Evolutionary conservation across 2,329 filamentous ascomycete genomes (phyloP).

Genomic region (Daldinia eschscholtzii): DNA sequence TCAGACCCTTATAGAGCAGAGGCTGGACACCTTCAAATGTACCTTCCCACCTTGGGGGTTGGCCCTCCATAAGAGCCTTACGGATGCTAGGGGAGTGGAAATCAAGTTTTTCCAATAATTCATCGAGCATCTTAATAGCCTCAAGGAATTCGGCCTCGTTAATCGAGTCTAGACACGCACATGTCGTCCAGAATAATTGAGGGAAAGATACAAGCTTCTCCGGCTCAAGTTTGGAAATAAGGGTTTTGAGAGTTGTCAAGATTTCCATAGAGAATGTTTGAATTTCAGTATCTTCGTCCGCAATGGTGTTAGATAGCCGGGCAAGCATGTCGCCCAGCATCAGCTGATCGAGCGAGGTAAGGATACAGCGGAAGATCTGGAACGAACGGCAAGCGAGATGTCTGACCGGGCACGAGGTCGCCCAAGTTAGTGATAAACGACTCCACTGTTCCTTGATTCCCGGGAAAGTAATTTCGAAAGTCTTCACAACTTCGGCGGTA

Average conservation of each 20-base stretch:
- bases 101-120: slow-evolving; percentile 86
- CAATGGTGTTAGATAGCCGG: slow-evolving; percentile 94
- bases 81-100: slow-evolving; percentile 78
- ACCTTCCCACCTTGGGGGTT: slow-evolving; percentile 90
- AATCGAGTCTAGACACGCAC: slow-evolving; percentile 95
- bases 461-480: slow-evolving; percentile 87
- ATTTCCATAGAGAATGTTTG: slow-evolving; percentile 99
- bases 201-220: slow-evolving; percentile 89
- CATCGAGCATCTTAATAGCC: slow-evolving; percentile 90
- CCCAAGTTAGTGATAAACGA: slow-evolving; percentile 91
- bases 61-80: slow-evolving; percentile 78
- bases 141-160: slow-evolving; percentile 96
- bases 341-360: slow-evolving; percentile 87
- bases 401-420: slow-evolving; percentile 93
- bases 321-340: slow-evolving; percentile 99
- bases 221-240: slow-evolving; percentile 86
- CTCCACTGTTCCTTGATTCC: slow-evolving; percentile 93
- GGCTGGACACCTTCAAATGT: slow-evolving; percentile 87
- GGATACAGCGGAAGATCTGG: slow-evolving; percentile 94
- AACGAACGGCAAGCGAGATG: slow-evolving; percentile 97
- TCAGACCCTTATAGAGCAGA: slow-evolving; percentile 89
- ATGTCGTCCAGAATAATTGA: slow-evolving; percentile 97
- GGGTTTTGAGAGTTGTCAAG: slow-evolving; percentile 89
- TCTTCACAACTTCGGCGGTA: slow-evolving; percentile 82
- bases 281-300: slow-evolving; percentile 93